Evolutionary conservation across 2,329 filamentous ascomycete genomes (phyloP).

Genomic region (Beauveria bassiana): DNA sequence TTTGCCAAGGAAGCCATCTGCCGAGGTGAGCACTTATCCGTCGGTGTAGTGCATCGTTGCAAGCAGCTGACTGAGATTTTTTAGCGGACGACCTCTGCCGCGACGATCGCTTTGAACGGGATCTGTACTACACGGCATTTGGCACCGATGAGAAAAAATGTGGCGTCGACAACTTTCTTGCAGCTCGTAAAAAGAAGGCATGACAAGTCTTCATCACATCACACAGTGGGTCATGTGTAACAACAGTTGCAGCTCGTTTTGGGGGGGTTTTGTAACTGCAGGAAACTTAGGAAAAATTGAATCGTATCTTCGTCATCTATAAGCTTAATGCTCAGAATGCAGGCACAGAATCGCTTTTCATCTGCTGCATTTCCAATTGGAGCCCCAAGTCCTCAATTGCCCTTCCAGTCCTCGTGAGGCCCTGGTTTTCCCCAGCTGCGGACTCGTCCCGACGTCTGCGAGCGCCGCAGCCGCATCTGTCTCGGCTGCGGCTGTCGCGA

Average conservation of each 20-base stretch:
- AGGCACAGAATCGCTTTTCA: neutral
- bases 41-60: neutral
- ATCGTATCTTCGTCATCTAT: conserved; percentile 4
- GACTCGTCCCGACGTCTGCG: conserved; percentile 18
- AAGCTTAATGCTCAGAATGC: neutral
- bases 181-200: neutral
- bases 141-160: conserved; percentile 4
- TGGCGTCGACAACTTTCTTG: conserved; percentile 3
- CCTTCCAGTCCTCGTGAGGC: conserved; percentile 9
- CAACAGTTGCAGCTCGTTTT: neutral
- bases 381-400: conserved; percentile 16
- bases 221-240: neutral
- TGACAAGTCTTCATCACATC: neutral
- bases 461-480: conserved; percentile 20
- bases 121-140: conserved; percentile 7
- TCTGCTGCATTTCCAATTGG: conserved; percentile 15
- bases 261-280: neutral
- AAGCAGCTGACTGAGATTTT: neutral
- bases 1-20: conserved; percentile 10
- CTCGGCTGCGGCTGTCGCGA: conserved; percentile 11
- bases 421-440: conserved; percentile 5
- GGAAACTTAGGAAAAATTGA: neutral
- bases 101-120: conserved; percentile 6
- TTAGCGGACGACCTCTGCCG: conserved; percentile 8
- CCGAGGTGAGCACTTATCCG: neutral